Evolutionary conservation across 2,329 filamentous ascomycete species (phyloP).

Genomic region (Aspergillus fischeri): DNA sequence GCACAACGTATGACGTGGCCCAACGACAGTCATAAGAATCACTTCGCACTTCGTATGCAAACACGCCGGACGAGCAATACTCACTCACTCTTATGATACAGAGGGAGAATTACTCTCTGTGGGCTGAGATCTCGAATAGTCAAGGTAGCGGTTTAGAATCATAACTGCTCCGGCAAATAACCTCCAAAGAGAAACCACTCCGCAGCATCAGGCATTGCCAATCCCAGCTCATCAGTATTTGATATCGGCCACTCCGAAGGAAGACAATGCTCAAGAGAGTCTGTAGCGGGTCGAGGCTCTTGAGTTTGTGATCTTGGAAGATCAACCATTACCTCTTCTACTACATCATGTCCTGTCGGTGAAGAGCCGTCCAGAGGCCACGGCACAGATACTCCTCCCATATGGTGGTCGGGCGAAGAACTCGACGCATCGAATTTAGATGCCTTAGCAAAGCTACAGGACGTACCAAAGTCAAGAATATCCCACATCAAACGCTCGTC

Average conservation of each 20-base stretch:
- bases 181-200: constrained; percentile 24
- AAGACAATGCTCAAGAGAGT: constrained; percentile 1
- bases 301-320: too few relatives aligned
- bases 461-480: constrained; percentile 22
- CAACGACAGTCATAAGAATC: too few relatives aligned
- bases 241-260: constrained; percentile 17
- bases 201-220: constrained; percentile 18
- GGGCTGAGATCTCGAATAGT: too few relatives aligned
- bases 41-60: too few relatives aligned
- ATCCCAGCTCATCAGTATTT: constrained; percentile 5
- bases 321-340: too few relatives aligned
- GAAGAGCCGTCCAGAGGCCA: neutral
- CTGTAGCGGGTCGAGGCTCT: neutral
- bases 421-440: constrained; percentile 1
- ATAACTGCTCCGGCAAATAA: constrained; percentile 20
- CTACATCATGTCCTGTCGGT: too few relatives aligned
- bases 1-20: too few relatives aligned
- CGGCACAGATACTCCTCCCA: neutral
- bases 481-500: constrained; percentile 25
- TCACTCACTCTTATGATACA: too few relatives aligned
- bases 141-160: neutral
- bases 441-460: neutral
- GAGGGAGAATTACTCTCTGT: too few relatives aligned
- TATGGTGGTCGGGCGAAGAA: neutral
- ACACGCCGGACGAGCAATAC: neutral